Base-by-base conservation (phyloP, 306 rosid genomes). In the Citrullus colocynthis region DNA sequence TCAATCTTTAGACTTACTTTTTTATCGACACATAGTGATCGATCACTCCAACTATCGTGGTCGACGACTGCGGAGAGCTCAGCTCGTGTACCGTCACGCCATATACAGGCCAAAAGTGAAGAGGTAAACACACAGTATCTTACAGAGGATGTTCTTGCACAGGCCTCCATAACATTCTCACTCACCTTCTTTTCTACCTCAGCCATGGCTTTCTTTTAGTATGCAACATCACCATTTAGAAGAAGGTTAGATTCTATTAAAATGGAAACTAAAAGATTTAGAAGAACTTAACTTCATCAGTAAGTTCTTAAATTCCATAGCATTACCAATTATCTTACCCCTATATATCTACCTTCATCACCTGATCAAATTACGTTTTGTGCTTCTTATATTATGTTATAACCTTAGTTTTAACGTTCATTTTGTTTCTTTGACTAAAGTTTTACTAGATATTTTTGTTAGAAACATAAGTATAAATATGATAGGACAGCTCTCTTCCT, bases 151-250 rank as follows among this genome's bases (percentile, higher is more conserved):
- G 97, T 84, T 84, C 85, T 82, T 74, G 93, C 87, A 73, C 97
- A 95, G 56, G 97, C 99, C 78, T 82, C 88, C 87, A 95, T 89
- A 77, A 95, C 99, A 84, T 87, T 89, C 88, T 92, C 93, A 20
- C 87, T 82, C 4, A 78, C 93, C 64, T 79, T 88, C 1, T 83
- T 92, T 85, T 95, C 99, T 32, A 92, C 81, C 69, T 89, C 99
- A 1, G 82, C 97, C 97, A 95, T 95, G 4, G 86, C 85, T 90
- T 92, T 92, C 99, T 95, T 70, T 70, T 20, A 42, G 4, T 10
- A 69, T 21, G 41, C 14, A 52, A 1, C 21, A 65, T 20, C 51
- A 41, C 2, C 74, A 64, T 64, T 17, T 18, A 7, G 4, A 8
- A 56, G 5, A 9, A 67, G 20, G 20, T 70, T 70, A 48, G 42